Conservation (phyloP, 2,329 filamentous ascomycete species). For the Botryotinia narcissicola region DNA sequence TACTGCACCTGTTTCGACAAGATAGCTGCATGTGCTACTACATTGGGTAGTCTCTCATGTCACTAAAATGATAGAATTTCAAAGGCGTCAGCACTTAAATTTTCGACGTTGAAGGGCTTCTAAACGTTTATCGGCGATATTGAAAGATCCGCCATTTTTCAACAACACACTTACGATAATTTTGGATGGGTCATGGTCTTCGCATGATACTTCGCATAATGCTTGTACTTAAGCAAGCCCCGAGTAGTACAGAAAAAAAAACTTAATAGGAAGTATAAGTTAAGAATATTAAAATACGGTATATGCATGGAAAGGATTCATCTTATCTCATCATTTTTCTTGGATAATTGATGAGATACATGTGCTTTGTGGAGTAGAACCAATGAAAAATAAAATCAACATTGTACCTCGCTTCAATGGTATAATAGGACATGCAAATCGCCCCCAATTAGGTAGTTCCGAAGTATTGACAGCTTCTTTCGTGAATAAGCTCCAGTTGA, state of each 20-base stretch:
- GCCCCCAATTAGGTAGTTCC: conserved; percentile 13
- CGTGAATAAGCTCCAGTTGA: conserved; percentile 14
- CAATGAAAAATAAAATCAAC: conserved; percentile 10
- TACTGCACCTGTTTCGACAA: conserved; percentile 17
- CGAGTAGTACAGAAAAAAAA: conserved; percentile 11
- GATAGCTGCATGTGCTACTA: conserved; percentile 18
- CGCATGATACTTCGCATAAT: conserved; percentile 21
- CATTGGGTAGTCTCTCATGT: conserved; percentile 10
- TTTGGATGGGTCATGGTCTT: conserved; percentile 15
- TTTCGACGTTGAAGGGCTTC: conserved; percentile 15
- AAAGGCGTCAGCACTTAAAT: conserved; percentile 19
- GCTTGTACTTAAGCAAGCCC: conserved; percentile 17
- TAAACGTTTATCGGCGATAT: conserved; percentile 16
- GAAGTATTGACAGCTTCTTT: conserved; percentile 18
- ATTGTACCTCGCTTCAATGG: background rate
- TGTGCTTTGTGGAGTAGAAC: conserved; percentile 10
- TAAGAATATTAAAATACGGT: background rate
- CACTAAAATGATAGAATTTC: conserved; percentile 20
- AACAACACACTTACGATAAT: conserved; percentile 21
- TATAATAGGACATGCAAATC: conserved; percentile 13
- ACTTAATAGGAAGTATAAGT: background rate
- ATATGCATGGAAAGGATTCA: conserved; percentile 5
- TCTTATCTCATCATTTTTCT: conserved; percentile 21
- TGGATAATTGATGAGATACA: conserved; percentile 10
- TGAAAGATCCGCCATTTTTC: conserved; percentile 17